These are phyloP conservation scores for Lagenaria siceraria DNA, from an alignment of 306 rosid genomes.

Conservation along the genomic window DNA sequence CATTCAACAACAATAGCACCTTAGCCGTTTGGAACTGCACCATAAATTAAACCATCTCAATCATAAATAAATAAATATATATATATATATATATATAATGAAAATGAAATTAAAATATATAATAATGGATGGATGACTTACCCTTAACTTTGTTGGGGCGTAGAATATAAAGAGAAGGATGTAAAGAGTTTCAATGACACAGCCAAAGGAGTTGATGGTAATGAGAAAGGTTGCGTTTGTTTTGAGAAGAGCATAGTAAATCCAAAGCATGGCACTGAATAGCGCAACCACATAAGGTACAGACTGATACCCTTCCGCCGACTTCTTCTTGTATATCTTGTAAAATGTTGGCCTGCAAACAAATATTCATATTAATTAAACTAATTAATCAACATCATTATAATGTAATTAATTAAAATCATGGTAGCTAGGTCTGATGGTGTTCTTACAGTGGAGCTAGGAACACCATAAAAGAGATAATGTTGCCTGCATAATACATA, in stretches of 20 bases:
- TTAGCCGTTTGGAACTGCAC: conserved; percentile 44
- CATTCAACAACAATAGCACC: conserved; percentile 50
- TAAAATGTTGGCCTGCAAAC: conserved; percentile 86
- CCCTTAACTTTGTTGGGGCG: conserved; percentile 59
- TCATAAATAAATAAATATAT: no score
- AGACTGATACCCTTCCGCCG: conserved; percentile 66
- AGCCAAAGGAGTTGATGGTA: conserved; percentile 78
- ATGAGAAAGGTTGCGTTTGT: conserved; percentile 50
- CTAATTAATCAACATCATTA: no score
- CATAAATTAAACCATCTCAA: not conserved
- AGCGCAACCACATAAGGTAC: conserved; percentile 80
- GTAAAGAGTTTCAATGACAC: conserved; percentile 51
- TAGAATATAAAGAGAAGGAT: conserved; percentile 46
- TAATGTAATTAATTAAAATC: no score
- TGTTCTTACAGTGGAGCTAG: conserved; percentile 80
- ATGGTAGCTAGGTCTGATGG: no score
- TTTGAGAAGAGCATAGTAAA: conserved; percentile 73
- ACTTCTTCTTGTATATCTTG: conserved; percentile 63
- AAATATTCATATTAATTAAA: no score
- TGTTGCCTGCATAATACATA: conserved; percentile 40
- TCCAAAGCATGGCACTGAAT: conserved; percentile 78
- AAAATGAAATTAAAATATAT: not conserved
- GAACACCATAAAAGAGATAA: conserved; percentile 72
- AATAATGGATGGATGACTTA: not conserved
- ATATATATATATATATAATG: no score